Percentiles rank a stretch among this genome's conserved stretches.
Conservation (phyloP, 2,329 filamentous ascomycete genomes). For the Amesomyces nigricolor region DNA sequence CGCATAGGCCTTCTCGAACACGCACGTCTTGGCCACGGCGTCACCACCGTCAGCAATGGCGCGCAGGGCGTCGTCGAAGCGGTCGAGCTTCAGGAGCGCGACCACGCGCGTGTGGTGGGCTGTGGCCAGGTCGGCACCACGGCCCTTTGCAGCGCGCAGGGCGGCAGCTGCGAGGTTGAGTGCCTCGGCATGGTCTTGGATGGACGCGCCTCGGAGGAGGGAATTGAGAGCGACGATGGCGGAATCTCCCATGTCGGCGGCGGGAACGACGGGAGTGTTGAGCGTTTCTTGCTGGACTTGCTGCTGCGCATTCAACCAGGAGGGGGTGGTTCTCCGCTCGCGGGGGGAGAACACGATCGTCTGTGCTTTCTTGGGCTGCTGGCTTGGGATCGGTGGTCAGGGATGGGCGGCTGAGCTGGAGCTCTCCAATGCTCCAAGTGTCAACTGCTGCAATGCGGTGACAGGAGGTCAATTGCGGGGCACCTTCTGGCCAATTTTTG, state of each 20-base stretch:
- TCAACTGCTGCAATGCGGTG: background rate
- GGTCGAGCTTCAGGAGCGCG: slow-evolving; percentile 74
- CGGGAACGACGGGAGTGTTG: slow-evolving; percentile 12
- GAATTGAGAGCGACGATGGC: slow-evolving; percentile 46
- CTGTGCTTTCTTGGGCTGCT: background rate
- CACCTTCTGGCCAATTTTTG: slow-evolving; percentile 18
- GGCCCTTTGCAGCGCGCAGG: slow-evolving; percentile 54
- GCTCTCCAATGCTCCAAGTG: background rate
- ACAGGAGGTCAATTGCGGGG: slow-evolving; percentile 20
- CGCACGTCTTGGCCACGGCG: slow-evolving; percentile 54
- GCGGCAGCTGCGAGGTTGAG: slow-evolving; percentile 59
- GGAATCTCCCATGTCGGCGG: slow-evolving; percentile 37
- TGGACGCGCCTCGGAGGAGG: slow-evolving; percentile 49
- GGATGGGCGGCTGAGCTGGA: background rate
- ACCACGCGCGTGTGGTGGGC: slow-evolving; percentile 67
- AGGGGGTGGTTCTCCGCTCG: slow-evolving; percentile 6
- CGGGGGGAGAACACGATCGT: slow-evolving; percentile 7
- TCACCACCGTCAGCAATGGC: slow-evolving; percentile 59
- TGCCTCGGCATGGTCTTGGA: slow-evolving; percentile 68
- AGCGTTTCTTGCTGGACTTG: slow-evolving; percentile 4
- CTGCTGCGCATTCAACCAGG: slow-evolving; percentile 18
- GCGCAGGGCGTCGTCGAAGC: slow-evolving; percentile 70
- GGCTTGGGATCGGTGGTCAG: background rate
- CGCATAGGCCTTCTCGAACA: slow-evolving; percentile 72
- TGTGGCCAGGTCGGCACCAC: slow-evolving; percentile 36